Evolutionary conservation across 1,284 basidiomycete species (phyloP).

Genomic region (Tylopilus orsonianus): DNA sequence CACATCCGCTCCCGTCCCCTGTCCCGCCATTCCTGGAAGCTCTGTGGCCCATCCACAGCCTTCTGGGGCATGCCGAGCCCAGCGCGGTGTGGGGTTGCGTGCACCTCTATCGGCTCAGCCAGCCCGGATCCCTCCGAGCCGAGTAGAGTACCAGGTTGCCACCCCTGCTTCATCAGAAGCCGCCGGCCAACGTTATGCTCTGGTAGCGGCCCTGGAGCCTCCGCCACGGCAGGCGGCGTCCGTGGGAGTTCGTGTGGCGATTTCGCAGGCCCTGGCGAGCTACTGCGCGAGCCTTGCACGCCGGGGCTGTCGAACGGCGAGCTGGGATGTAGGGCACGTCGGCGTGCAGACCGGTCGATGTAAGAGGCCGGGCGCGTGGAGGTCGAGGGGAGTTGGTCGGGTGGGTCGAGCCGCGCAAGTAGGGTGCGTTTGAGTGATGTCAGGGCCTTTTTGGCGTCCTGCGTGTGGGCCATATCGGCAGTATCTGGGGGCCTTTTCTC

Average conservation of each 20-base stretch:
- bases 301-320: conserved; percentile 50
- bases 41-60: neutral
- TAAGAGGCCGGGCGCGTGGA: conserved; percentile 38
- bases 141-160: conserved; percentile 65
- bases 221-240: conserved; percentile 15
- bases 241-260: conserved; percentile 13
- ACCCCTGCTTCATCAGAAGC: conserved; percentile 70
- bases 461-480: conserved; percentile 20
- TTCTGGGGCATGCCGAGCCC: conserved; percentile 50
- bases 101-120: conserved; percentile 55
- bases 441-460: conserved; percentile 59
- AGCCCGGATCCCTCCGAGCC: conserved; percentile 47
- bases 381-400: conserved; percentile 5
- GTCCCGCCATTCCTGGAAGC: conserved; percentile 30
- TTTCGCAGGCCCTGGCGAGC: conserved; percentile 20
- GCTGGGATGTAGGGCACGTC: conserved; percentile 55
- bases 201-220: conserved; percentile 43
- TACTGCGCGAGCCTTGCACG: conserved; percentile 28
- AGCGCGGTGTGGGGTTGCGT: conserved; percentile 42
- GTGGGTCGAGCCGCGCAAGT: conserved; percentile 46
- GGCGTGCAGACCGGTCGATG: conserved; percentile 66
- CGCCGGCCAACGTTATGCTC: conserved; percentile 65
- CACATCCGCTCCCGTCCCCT: conserved; percentile 32
- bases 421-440: conserved; percentile 59
- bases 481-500: conserved; percentile 37